Conservation (phyloP, 2,329 filamentous ascomycete species). For the Cytospora schulzeri region DNA sequence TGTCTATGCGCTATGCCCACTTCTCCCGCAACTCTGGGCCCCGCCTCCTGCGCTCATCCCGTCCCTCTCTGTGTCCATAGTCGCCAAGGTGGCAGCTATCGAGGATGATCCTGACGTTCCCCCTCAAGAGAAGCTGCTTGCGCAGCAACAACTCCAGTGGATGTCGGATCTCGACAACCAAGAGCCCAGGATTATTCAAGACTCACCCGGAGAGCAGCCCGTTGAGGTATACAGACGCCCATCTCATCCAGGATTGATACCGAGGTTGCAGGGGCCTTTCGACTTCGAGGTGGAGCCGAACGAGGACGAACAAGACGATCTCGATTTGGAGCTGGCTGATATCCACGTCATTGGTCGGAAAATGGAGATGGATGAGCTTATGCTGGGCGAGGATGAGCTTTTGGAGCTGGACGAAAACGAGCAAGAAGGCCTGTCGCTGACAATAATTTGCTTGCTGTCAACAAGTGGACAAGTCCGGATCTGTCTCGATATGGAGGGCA, state of each 20-base stretch:
- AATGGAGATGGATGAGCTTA: constrained; percentile 60
- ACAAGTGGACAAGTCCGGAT: constrained; percentile 63
- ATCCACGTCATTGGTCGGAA: constrained; percentile 66
- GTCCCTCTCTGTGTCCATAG: constrained; percentile 79
- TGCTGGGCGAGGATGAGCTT: constrained; percentile 66
- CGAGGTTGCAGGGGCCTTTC: constrained; percentile 65
- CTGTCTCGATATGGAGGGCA: constrained; percentile 62
- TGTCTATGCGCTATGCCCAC: constrained; percentile 88
- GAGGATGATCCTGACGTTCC: constrained; percentile 61
- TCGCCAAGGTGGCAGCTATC: constrained; percentile 68
- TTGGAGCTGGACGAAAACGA: constrained; percentile 59
- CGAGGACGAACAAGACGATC: constrained; percentile 55
- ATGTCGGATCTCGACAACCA: constrained; percentile 67
- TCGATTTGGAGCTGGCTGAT: constrained; percentile 60
- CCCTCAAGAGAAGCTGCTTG: constrained; percentile 55
- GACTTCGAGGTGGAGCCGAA: constrained; percentile 57
- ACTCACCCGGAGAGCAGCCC: constrained; percentile 49
- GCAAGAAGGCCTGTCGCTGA: constrained; percentile 61
- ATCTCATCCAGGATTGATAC: constrained; percentile 57
- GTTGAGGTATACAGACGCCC: constrained; percentile 61
- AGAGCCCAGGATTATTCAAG: constrained; percentile 59
- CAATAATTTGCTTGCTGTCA: constrained; percentile 61
- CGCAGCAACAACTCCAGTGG: constrained; percentile 68
- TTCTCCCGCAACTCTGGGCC: constrained; percentile 85
- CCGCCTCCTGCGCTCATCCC: constrained; percentile 76